A percentile compares a stretch with the other conserved stretches of the same genome.
phyloP scores from a whole-genome alignment of 2,329 filamentous ascomycete species.

The Cercospora beticola region DNA sequence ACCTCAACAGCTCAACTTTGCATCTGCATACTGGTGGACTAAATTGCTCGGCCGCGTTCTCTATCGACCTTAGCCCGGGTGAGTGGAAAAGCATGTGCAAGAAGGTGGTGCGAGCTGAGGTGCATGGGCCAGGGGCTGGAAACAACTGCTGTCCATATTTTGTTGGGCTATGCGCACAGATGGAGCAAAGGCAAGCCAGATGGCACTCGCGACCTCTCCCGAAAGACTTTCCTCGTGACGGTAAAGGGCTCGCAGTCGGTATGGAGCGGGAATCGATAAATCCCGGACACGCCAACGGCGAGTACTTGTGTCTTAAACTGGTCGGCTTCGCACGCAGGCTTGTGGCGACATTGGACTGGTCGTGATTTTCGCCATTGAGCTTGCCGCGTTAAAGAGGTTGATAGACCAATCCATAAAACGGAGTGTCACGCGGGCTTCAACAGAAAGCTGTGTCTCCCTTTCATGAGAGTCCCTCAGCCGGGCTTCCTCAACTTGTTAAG shows the following conservation, averaged over 20 bases:
- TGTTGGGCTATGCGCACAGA: constrained; percentile 39
- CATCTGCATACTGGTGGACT: constrained; percentile 46
- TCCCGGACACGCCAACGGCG: constrained; percentile 17
- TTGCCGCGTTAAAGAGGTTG: background rate
- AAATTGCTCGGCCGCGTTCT: constrained; percentile 48
- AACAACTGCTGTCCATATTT: constrained; percentile 37
- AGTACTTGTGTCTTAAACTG: constrained; percentile 37
- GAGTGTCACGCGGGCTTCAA: background rate
- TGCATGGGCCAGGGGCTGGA: constrained; percentile 39
- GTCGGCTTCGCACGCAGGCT: constrained; percentile 27
- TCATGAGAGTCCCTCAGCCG: constrained; percentile 1
- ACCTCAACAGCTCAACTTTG: constrained; percentile 39
- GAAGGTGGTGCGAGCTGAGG: constrained; percentile 47
- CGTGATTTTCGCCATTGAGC: constrained; percentile 3
- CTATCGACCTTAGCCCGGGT: constrained; percentile 44
- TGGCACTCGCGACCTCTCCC: constrained; percentile 41
- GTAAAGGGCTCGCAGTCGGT: constrained; percentile 19
- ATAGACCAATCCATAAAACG: background rate
- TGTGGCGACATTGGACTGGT: constrained; percentile 32
- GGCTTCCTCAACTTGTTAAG: constrained; percentile 54
- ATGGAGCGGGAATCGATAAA: background rate
- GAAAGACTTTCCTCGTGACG: constrained; percentile 28
- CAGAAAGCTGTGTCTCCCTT: background rate
- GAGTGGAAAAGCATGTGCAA: constrained; percentile 49
- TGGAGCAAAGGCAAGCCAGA: constrained; percentile 44